phyloP scores from a whole-genome alignment of 2,329 filamentous ascomycete species.

The Dothidotthia symphoricarpi region DNA sequence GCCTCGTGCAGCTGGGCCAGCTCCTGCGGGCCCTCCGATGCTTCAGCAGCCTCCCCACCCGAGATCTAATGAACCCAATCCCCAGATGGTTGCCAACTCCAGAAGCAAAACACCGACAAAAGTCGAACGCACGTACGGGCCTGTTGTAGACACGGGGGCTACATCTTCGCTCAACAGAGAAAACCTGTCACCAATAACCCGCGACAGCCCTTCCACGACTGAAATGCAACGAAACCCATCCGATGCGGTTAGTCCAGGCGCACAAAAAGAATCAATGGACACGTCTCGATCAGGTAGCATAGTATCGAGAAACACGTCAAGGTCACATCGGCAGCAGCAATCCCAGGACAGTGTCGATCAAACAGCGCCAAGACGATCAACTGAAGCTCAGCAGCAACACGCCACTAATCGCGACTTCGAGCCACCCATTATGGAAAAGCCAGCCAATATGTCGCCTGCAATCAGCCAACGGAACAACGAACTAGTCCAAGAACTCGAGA shows the following conservation, averaged over 20 bases:
- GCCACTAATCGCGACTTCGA: constrained; percentile 33
- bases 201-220: constrained; percentile 31
- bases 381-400: constrained; percentile 33
- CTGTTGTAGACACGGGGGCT: constrained; percentile 44
- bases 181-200: constrained; percentile 48
- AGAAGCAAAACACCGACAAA: constrained; percentile 55
- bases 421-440: constrained; percentile 57
- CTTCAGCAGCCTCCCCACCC: constrained; percentile 62
- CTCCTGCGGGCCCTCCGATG: constrained; percentile 63
- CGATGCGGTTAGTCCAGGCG: constrained; percentile 28
- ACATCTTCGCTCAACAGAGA: constrained; percentile 48
- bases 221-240: constrained; percentile 33
- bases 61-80: constrained; percentile 44
- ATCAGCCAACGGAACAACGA: constrained; percentile 66
- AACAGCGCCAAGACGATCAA: constrained; percentile 30
- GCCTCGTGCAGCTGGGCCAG: constrained; percentile 60
- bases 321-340: constrained; percentile 57
- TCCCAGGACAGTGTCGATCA: constrained; percentile 57
- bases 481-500: constrained; percentile 81
- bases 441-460: constrained; percentile 58
- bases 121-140: constrained; percentile 47
- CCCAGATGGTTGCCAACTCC: constrained; percentile 17
- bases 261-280: constrained; percentile 39
- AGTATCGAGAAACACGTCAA: constrained; percentile 37
- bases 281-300: constrained; percentile 35